These are phyloP conservation scores for Eimeria mitis DNA, from an alignment of 169 alveolate species.

Conservation along the genomic window DNA sequence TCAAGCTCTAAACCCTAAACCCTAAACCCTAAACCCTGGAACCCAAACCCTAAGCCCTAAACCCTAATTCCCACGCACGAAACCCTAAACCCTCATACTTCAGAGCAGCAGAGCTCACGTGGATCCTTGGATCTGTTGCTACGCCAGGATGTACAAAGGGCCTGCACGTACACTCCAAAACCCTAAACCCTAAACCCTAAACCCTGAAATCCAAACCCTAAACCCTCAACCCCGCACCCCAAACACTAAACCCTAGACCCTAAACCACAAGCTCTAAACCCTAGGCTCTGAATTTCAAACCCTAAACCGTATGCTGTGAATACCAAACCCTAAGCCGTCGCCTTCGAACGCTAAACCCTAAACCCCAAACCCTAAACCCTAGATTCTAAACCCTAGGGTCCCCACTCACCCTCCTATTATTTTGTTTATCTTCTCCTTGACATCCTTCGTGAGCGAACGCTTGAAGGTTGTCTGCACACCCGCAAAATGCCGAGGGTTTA, in stretches of 20 bases:
- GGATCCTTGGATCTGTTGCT: constrained; percentile 50
- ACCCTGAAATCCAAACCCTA: not conserved
- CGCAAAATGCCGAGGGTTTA: constrained; percentile 11
- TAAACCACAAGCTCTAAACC: constrained; percentile 10
- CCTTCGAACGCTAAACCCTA: constrained; percentile 1
- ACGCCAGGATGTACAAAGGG: constrained; percentile 54
- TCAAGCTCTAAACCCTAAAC: constrained; percentile 2
- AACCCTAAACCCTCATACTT: not conserved
- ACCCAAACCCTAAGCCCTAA: constrained; percentile 7
- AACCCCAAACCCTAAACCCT: constrained; percentile 6
- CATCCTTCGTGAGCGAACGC: constrained; percentile 35
- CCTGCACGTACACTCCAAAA: not conserved
- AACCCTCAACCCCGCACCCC: constrained; percentile 1
- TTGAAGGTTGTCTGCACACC: constrained; percentile 63
- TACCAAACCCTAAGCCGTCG: constrained; percentile 19
- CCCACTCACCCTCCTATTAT: constrained; percentile 16
- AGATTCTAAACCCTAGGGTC: not conserved
- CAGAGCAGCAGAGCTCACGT: not conserved
- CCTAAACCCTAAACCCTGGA: not conserved
- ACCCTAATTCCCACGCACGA: not conserved
- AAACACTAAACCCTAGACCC: not conserved
- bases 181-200: not conserved
- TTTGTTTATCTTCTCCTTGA: constrained; percentile 9
- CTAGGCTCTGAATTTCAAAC: not conserved
- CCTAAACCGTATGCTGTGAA: no score